Evolutionary conservation across 73 alveolate genomes (phyloP), one percentile per base, ranked within the genome.

Genomic region (Diophrys appendiculata): DNA sequence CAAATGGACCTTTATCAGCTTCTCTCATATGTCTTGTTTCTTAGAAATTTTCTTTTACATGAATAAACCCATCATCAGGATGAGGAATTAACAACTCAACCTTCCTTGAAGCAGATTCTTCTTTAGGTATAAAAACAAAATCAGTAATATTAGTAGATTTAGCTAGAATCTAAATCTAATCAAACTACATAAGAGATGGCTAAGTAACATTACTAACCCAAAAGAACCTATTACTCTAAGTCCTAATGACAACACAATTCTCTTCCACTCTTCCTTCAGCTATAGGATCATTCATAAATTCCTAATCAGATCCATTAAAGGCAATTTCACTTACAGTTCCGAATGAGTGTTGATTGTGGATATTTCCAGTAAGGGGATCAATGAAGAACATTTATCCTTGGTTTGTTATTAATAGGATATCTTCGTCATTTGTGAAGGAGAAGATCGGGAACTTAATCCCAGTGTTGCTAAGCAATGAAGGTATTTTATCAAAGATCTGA

Each of bases 361-460:
- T 60, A 1, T 80, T 84, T 18, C 94, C 87, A 52, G 78, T 69
- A 33, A 60, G 35, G 0, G 94, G 90, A 69, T 87, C 90, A 2
- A 87, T 56, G 35, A 80, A 43, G 77, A 67, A 68, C 29, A 73
- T 30, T 1, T 31, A 32, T 24, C 94, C 94, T 67, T 80, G 80
- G 28, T 69, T 33, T 1, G 94, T 43, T 23, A 87, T 34, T 0
- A 87, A 54, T n/a, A 80, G 43, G 31, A 87, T 67, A 29, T 87
- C 94, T 81, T 87, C 94, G 27, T 87, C 89, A 13, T 52, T 13
- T 0, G 90, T 87, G 54, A 80, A 87, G 32, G 65, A 82, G 67
- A 87, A 74, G 69, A 76, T 32, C 2, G 76, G 77, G 86, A 83
- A 83, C 70, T 60, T 72, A 43, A 72, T 56, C 26, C 72, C 72